Percentiles rank a stretch among this genome's conserved stretches.
Evolutionary conservation across 768 basidiomycete genomes (phyloP).

Genomic region (Serendipita sp.): DNA sequence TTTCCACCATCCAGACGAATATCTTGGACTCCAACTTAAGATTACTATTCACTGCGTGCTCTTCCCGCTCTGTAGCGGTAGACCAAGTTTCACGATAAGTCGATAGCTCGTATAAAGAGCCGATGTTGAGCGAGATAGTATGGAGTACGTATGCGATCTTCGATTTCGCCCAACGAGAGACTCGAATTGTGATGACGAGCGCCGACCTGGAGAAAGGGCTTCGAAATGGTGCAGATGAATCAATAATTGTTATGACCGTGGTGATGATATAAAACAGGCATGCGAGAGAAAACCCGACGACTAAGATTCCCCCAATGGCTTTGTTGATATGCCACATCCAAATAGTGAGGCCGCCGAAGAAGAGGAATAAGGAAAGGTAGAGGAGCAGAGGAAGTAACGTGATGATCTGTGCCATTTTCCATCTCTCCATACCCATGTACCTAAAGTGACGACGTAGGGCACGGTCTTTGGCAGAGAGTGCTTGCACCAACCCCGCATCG

Average conservation of each 20-base stretch:
- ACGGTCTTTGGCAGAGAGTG: neutral
- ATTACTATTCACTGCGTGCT: too few species aligned
- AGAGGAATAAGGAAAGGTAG: slow-evolving; percentile 11
- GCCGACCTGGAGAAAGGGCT: slow-evolving; percentile 11
- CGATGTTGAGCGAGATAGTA: neutral
- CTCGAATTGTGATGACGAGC: neutral
- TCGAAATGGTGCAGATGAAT: slow-evolving; percentile 10
- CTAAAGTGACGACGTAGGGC: neutral
- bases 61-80: too few species aligned
- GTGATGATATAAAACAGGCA: slow-evolving; percentile 5
- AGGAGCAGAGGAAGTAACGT: slow-evolving; percentile 8
- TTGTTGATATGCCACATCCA: slow-evolving; percentile 11
- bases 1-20: too few species aligned
- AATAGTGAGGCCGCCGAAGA: slow-evolving; percentile 11
- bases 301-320: slow-evolving; percentile 7
- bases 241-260: slow-evolving; percentile 10
- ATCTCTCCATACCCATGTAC: neutral
- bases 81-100: too few species aligned
- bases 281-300: neutral
- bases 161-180: too few species aligned
- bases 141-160: neutral
- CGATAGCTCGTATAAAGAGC: too few species aligned
- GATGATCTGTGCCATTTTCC: neutral
- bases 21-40: too few species aligned
- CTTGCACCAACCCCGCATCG: neutral